Percentiles rank a stretch among this genome's conserved stretches.
phyloP scores from a whole-genome alignment of 805 yeast genomes.

The Candida ovalis region DNA sequence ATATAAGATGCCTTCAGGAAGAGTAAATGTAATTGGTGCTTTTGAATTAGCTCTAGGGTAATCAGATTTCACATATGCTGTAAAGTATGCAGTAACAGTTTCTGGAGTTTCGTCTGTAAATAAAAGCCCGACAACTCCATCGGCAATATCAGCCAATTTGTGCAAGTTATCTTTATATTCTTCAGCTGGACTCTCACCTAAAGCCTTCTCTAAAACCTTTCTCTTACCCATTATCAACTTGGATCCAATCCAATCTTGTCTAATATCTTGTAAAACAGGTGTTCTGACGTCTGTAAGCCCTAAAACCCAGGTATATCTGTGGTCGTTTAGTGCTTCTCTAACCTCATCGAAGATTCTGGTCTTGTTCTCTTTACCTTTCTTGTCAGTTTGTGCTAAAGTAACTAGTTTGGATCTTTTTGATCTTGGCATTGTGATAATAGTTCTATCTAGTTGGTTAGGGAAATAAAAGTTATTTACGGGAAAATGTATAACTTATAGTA shows the following conservation, averaged over 20 bases:
- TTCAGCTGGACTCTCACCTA: slow-evolving; percentile 83
- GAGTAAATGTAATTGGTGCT: slow-evolving; percentile 76
- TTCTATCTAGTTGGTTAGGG: neutral
- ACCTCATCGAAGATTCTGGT: slow-evolving; percentile 88
- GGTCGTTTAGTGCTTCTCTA: slow-evolving; percentile 73
- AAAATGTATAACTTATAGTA: neutral
- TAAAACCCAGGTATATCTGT: slow-evolving; percentile 79
- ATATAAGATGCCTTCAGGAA: slow-evolving; percentile 89
- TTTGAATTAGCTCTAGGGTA: slow-evolving; percentile 85
- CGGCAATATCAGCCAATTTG: slow-evolving; percentile 56
- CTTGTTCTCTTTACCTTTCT: slow-evolving; percentile 91
- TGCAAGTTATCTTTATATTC: slow-evolving; percentile 86
- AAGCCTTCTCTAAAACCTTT: slow-evolving; percentile 87
- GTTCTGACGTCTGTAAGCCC: slow-evolving; percentile 91
- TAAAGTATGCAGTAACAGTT: slow-evolving; percentile 87
- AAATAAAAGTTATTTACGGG: neutral
- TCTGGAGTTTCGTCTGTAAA: slow-evolving; percentile 87
- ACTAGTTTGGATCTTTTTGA: slow-evolving; percentile 95
- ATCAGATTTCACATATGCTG: slow-evolving; percentile 72
- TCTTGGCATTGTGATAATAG: slow-evolving; percentile 71
- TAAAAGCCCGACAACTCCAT: slow-evolving; percentile 83
- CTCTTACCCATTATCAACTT: slow-evolving; percentile 87
- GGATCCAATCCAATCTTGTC: slow-evolving; percentile 91
- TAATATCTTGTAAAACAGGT: slow-evolving; percentile 88
- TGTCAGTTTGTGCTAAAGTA: slow-evolving; percentile 92